Evolutionary conservation across 2,329 filamentous ascomycete genomes (phyloP).

Genomic region (Clarireedia paspali): DNA sequence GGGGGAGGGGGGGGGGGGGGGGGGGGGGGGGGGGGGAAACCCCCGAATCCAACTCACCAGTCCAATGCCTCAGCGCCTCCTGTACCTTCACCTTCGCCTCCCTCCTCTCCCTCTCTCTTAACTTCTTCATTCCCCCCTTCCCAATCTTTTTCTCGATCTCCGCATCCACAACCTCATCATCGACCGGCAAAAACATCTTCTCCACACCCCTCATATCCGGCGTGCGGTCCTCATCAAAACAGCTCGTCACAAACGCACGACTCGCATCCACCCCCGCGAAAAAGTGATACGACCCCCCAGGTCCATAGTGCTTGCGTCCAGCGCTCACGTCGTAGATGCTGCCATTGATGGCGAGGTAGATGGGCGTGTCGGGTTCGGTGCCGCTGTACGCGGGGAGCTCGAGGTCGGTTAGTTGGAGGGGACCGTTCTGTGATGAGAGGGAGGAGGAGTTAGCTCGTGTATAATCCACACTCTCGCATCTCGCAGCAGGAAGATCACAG

Average conservation of each 20-base stretch:
- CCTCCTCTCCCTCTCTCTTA: constrained; percentile 55
- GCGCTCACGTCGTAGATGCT: constrained; percentile 78
- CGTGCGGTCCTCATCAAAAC: constrained; percentile 72
- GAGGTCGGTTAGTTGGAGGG: constrained; percentile 63
- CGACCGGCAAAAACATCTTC: constrained; percentile 67
- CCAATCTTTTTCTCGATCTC: constrained; percentile 28
- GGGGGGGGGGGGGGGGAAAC: no score
- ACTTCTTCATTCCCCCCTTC: constrained; percentile 42
- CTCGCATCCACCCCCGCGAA: constrained; percentile 84
- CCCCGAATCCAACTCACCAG: background rate
- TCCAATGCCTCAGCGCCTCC: constrained; percentile 67
- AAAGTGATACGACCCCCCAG: constrained; percentile 77
- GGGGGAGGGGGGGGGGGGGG: no score
- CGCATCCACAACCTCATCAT: constrained; percentile 54
- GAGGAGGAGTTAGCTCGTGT: background rate
- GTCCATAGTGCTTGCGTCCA: constrained; percentile 64
- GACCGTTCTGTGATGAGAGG: constrained; percentile 38
- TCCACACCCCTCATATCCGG: constrained; percentile 83
- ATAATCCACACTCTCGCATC: background rate
- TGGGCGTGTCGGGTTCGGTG: constrained; percentile 61
- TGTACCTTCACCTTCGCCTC: constrained; percentile 58
- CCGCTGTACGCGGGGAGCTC: constrained; percentile 75
- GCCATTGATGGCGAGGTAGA: constrained; percentile 87
- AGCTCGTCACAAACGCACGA: constrained; percentile 85
- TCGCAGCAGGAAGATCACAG: background rate